Percentiles rank a stretch among this genome's conserved stretches.
These are phyloP conservation scores for Clarireedia hainanense DNA, from an alignment of 2,329 filamentous ascomycete species.

Conservation along the genomic window DNA sequence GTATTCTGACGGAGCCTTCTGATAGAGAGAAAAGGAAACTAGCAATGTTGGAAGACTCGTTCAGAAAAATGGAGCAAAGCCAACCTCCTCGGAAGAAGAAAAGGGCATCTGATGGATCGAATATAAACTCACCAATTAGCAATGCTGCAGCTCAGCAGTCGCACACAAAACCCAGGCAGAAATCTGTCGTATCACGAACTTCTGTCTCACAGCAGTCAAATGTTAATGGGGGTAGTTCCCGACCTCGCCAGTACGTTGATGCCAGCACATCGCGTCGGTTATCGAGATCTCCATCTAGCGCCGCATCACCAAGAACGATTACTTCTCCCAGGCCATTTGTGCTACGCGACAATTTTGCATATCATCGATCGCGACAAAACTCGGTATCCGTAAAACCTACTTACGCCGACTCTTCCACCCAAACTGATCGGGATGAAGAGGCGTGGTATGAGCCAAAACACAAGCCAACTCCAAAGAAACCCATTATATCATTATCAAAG, in stretches of 20 bases:
- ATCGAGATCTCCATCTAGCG: constrained; percentile 26
- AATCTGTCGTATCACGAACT: constrained; percentile 23
- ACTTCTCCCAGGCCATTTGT: constrained; percentile 15
- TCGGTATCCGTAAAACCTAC: constrained; percentile 16
- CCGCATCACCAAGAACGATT: constrained; percentile 21
- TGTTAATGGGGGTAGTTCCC: constrained; percentile 16
- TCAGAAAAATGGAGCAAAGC: constrained; percentile 53
- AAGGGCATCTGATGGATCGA: constrained; percentile 46
- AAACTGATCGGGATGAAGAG: constrained; percentile 27
- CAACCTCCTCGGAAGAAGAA: constrained; percentile 54
- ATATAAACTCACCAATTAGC: constrained; percentile 12
- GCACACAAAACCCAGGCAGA: constrained; percentile 27
- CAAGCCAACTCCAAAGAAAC: constrained; percentile 15
- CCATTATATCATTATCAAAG: constrained; percentile 24
- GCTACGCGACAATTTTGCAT: constrained; percentile 12
- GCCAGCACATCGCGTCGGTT: constrained; percentile 25
- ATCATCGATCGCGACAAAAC: constrained; percentile 18
- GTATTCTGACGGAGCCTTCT: constrained; percentile 49
- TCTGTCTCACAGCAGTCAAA: constrained; percentile 19
- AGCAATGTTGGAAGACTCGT: constrained; percentile 58
- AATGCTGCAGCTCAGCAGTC: constrained; percentile 13
- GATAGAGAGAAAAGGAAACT: constrained; percentile 62
- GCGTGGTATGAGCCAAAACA: constrained; percentile 26
- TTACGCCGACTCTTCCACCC: constrained; percentile 25
- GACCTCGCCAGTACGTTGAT: constrained; percentile 25